Evolutionary conservation across 441 rosid genomes (phyloP).

Genomic region (Adansonia gregorii): DNA sequence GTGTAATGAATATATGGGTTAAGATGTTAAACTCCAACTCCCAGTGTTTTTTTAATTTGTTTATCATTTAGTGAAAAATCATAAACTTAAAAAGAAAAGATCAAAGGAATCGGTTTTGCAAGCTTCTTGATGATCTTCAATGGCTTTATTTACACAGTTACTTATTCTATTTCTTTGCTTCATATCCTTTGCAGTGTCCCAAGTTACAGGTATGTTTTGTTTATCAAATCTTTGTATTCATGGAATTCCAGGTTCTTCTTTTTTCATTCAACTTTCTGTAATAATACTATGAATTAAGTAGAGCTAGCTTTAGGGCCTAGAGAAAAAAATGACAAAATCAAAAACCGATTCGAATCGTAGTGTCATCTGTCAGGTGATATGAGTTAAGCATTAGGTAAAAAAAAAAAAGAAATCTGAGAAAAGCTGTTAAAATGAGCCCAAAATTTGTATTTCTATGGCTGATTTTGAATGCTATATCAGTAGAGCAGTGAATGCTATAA

Average conservation of each 20-base stretch:
- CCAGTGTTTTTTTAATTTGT: not conserved
- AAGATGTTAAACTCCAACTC: slow-evolving; percentile 28
- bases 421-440: no score
- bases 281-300: no score
- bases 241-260: slow-evolving; percentile 19
- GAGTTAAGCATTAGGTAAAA: not conserved
- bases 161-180: slow-evolving; percentile 43
- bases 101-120: slow-evolving; percentile 31
- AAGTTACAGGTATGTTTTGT: slow-evolving; percentile 72
- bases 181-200: slow-evolving; percentile 53
- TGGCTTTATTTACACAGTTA: slow-evolving; percentile 56
- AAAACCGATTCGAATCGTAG: no score
- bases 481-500: no score
- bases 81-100: slow-evolving; percentile 8
- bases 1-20: slow-evolving; percentile 26
- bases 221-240: slow-evolving; percentile 29
- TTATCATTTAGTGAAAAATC: slow-evolving; percentile 23
- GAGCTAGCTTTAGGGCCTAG: no score
- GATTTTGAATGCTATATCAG: no score
- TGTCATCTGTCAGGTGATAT: not conserved
- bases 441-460: no score
- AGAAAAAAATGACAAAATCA: no score
- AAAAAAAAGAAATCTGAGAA: no score
- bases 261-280: not conserved
- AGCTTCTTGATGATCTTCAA: slow-evolving; percentile 37